Evolutionary conservation across 768 basidiomycete genomes (phyloP).

Genomic region (Phaffia australis): DNA sequence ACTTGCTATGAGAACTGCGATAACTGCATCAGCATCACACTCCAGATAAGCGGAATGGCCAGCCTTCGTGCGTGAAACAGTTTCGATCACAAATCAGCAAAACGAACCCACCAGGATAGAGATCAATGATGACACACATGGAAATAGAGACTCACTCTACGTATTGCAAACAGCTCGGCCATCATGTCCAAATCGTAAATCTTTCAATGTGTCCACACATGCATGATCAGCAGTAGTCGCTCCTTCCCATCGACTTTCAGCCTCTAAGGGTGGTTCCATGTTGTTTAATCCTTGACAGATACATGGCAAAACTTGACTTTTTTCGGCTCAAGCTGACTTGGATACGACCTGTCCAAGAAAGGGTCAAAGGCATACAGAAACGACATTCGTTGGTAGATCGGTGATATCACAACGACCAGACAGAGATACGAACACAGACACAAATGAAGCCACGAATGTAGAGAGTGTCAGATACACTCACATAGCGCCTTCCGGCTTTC

Average conservation of each 20-base stretch:
- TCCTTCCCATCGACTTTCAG: conserved; percentile 4
- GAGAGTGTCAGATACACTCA: not conserved
- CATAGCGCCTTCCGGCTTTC: conserved; percentile 5
- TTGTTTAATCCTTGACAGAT: not conserved
- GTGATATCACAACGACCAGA: not conserved
- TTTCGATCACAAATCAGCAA: not conserved
- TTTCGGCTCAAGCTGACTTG: not conserved
- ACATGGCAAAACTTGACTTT: not conserved
- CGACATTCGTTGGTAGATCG: not conserved
- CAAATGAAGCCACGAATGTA: not conserved
- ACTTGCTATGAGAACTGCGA: not conserved
- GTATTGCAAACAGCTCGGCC: not conserved
- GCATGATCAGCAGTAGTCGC: not conserved
- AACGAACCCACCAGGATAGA: not conserved
- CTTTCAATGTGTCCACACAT: not conserved
- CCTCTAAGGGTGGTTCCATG: not conserved
- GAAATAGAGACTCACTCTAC: not conserved
- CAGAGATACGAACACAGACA: not conserved
- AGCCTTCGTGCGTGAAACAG: not conserved
- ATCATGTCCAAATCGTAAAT: conserved; percentile 1
- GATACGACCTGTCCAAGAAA: not conserved
- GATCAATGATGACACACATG: not conserved
- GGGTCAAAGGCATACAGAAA: not conserved
- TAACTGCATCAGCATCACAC: not conserved
- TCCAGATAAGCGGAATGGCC: conserved; percentile 12